phyloP scores from a whole-genome alignment of 1,284 basidiomycete genomes.

The Binderoboletus segoi region DNA sequence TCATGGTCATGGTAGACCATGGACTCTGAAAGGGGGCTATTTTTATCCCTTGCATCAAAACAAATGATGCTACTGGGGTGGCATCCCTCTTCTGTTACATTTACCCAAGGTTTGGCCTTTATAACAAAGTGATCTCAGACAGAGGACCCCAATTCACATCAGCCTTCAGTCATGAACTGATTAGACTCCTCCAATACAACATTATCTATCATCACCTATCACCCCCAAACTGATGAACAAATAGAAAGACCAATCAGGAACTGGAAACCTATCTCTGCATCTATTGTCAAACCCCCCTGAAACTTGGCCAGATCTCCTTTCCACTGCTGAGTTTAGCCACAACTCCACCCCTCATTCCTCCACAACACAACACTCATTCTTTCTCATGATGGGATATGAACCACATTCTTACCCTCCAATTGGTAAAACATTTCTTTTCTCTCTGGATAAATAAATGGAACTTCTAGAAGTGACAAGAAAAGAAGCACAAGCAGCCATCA shows the following conservation, averaged over 20 bases:
- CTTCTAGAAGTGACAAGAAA: not conserved
- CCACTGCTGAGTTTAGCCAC: not conserved
- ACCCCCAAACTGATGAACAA: not conserved
- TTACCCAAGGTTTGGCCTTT: conserved; percentile 16
- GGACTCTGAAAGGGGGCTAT: conserved; percentile 14
- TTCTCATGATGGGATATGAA: not conserved
- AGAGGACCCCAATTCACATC: conserved; percentile 27
- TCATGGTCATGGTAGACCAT: conserved; percentile 26
- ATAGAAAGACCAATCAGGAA: too few relatives aligned
- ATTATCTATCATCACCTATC: not conserved
- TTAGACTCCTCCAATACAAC: not conserved
- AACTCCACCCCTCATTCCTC: not conserved
- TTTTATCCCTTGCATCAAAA: conserved; percentile 19
- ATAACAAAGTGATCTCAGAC: too few relatives aligned
- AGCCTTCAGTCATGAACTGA: not conserved
- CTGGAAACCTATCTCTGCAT: not conserved
- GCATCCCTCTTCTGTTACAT: conserved; percentile 16
- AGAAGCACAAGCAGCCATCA: too few relatives aligned
- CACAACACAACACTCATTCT: not conserved
- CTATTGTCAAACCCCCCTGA: not conserved
- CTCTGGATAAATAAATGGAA: too few relatives aligned
- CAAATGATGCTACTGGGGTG: conserved; percentile 4
- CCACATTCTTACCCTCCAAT: not conserved
- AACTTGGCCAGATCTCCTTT: not conserved
- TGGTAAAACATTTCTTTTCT: too few relatives aligned